Evolutionary conservation across 2,329 filamentous ascomycete species (phyloP), one percentile per base, ranked within the genome.

Genomic region (Colletotrichum kahawae): DNA sequence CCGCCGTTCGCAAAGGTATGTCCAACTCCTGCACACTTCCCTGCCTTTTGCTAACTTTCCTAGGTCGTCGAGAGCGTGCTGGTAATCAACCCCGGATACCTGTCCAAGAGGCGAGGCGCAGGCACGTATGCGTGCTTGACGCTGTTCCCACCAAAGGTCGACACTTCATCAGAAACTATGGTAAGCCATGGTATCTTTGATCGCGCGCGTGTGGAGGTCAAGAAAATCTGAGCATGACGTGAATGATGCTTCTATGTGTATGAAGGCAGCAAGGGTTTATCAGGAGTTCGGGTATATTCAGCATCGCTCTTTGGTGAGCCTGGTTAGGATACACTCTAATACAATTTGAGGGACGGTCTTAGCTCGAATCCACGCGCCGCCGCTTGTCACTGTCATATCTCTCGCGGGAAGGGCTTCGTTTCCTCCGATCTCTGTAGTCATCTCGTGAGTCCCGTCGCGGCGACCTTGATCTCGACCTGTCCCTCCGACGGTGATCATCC

Each of bases 21-120:
- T 27, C 43, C 43, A 27, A 14, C 18, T 13, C 24, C 51, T 62
- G 62, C 34, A 27, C 7, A 27, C 10, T 10, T 29, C 38, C 27
- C 36, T 51, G 43, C 10, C n/a, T 9, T 13, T 24, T 13, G 38
- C 76, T 77, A 62, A 77, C 70, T 16, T 14, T 29, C 7, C 2
- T 78, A 98, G 95, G 95, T 98, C 56, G 93, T 98, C 13, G 95
- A 98, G 81, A 95, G 93, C 78, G 95, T 98, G 0, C 85, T 98
- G 8, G 92, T 95, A 14, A 93, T 99, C 80, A 99, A 99, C 82
- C 96, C 97, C 0, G 96, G 97, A 7, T 93, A 92, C 65, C 86
- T 98, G 38, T 97, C 95, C 18, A 98, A 98, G 85, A 92, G 94
- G 71, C 93, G 92, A 74, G 95, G 93, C 2, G 90, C 96, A 0